Conservation (phyloP, 2,329 filamentous ascomycete genomes). For the Arthrinium puccinioides region DNA sequence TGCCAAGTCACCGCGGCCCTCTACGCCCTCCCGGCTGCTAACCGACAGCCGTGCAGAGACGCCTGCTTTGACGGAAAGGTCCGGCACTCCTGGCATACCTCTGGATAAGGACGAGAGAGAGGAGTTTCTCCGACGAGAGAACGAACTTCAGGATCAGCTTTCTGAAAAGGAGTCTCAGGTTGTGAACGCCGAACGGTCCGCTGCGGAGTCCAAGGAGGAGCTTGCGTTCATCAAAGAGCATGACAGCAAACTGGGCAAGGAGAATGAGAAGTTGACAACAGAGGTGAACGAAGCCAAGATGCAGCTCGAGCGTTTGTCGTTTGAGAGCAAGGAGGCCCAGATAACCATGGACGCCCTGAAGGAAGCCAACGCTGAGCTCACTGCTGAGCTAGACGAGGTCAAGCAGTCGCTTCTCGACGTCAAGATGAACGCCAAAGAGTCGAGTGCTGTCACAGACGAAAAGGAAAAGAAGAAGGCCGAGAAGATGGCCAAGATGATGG, state of each 20-base stretch:
- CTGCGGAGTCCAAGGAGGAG: constrained; percentile 82
- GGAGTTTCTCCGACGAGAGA: constrained; percentile 89
- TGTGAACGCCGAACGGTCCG: constrained; percentile 68
- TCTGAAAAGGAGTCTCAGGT: constrained; percentile 86
- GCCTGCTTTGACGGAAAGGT: constrained; percentile 65
- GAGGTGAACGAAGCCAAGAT: constrained; percentile 93
- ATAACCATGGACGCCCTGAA: constrained; percentile 98
- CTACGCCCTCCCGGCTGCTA: constrained; percentile 43
- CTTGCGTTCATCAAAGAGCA: constrained; percentile 79
- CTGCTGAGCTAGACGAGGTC: constrained; percentile 83
- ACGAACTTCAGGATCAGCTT: constrained; percentile 94
- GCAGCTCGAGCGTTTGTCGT: constrained; percentile 91
- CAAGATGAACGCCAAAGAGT: constrained; percentile 94
- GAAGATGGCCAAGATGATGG: constrained; percentile 99
- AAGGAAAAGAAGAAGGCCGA: constrained; percentile 99
- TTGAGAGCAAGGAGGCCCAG: constrained; percentile 91
- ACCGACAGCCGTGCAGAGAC: constrained; percentile 57
- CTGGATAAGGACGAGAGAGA: constrained; percentile 96
- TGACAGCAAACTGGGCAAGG: constrained; percentile 72
- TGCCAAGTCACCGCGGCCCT: constrained; percentile 39
- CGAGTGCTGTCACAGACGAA: constrained; percentile 80
- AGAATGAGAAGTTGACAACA: constrained; percentile 78
- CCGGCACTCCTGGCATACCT: constrained; percentile 78
- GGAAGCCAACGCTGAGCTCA: constrained; percentile 91
- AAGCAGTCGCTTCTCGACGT: constrained; percentile 95